A percentile compares a stretch with the other conserved stretches of the same genome.
phyloP scores from a whole-genome alignment of 1,139 yeast species.

The Sugiyamaella grinbergsii region DNA sequence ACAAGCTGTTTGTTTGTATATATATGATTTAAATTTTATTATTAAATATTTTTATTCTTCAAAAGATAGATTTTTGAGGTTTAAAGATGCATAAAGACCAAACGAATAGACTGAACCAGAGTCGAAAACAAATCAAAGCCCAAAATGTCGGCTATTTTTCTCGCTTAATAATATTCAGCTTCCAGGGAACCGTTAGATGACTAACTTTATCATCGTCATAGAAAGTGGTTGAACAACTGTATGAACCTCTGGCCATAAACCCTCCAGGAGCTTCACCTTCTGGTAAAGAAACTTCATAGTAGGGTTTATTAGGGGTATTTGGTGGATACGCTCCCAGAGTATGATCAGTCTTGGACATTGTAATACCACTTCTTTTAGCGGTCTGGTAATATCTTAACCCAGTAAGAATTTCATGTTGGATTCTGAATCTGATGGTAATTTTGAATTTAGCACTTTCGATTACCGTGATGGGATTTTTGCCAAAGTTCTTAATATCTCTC shows the following conservation, averaged over 20 bases:
- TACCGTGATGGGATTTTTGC: constrained; percentile 65
- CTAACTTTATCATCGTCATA: constrained; percentile 81
- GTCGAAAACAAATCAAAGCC: neutral
- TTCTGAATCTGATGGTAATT: constrained; percentile 72
- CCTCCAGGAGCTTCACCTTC: constrained; percentile 95
- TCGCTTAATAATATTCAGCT: constrained; percentile 68
- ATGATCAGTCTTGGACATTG: constrained; percentile 84
- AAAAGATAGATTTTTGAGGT: neutral
- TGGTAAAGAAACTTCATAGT: constrained; percentile 67
- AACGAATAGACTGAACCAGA: neutral
- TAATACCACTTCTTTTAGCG: constrained; percentile 82
- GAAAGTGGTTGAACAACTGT: constrained; percentile 78
- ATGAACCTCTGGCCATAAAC: constrained; percentile 81
- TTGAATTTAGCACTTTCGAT: constrained; percentile 79
- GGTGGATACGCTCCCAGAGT: constrained; percentile 93
- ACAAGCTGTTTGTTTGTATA: neutral
- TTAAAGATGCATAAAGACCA: neutral
- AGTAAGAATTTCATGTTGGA: constrained; percentile 89
- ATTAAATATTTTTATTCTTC: neutral
- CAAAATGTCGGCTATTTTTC: constrained; percentile 7
- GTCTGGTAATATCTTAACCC: constrained; percentile 85
- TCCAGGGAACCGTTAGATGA: constrained; percentile 83
- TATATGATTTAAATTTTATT: neutral
- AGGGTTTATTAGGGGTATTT: constrained; percentile 79
- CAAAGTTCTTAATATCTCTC: constrained; percentile 42